Evolutionary conservation across 1,284 basidiomycete species (phyloP), one percentile per base, ranked within the genome.

Genomic region (Fomitopsis pinicola): DNA sequence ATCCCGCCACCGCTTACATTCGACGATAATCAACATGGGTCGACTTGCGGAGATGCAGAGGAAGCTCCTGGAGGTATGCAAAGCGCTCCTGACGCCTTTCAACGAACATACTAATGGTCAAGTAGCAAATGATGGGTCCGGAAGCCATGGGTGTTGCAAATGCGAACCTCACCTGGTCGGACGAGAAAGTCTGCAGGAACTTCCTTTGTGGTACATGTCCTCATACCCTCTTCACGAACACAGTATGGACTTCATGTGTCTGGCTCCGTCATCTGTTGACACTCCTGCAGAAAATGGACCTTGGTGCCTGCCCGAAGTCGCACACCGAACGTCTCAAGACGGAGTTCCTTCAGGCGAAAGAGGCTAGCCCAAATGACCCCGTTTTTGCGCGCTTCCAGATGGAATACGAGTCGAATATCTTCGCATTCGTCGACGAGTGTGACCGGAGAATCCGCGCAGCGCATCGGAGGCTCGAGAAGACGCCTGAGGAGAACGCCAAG

Each of bases 161-260:
- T 68, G 88, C 91, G 67, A 95, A 98, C 77, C 81, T 98, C 64
- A 88, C 92, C 64, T 98, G 97, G 91, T 93, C 91, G 62, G 94
- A 97, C 76, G 94, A 95, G 69, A 98, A 98, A 83, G 97, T 99
- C n/a, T 99, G 97, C 84, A 86, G 94, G 71, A 98, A 99, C 79
- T 99, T 95, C 80, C 80, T 99, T 33, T 99, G 97, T 71, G 97
- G 97, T 59, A 96, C 94, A 22, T 99, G 97, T 74, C 95, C 97
- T 4, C 97, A 99, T 76, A 88, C 95, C 8, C 84, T 99, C 46
- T 99, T 99, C 77, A 97, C 95, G 56, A 99, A 99, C 75, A 99
- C 97, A 1, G 97, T 98, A 67, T 70, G 93, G 28, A 12, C 26
- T 38, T 22, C 30, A 26, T 4, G 6, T 35, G 5, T 19, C 7